phyloP scores from a whole-genome alignment of 2,329 filamentous ascomycete species.

The Thielaviopsis punctulata region DNA sequence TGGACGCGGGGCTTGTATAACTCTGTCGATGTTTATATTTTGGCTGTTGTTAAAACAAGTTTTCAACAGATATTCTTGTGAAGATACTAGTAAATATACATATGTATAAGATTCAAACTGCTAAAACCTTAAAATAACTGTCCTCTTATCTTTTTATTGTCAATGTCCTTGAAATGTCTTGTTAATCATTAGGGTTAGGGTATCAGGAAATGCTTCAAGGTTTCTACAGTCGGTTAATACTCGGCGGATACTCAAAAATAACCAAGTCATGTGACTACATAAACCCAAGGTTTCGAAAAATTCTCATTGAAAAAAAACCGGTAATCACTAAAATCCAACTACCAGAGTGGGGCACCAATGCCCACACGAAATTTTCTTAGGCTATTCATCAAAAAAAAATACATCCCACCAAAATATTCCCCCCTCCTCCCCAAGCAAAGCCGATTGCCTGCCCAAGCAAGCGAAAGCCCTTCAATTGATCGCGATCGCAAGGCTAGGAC shows the following conservation, averaged over 20 bases:
- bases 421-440: constrained; percentile 3
- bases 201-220: neutral
- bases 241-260: neutral
- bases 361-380: constrained; percentile 10
- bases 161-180: neutral
- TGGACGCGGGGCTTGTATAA: too few species aligned
- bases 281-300: neutral
- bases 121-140: too few species aligned
- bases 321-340: neutral
- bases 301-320: neutral
- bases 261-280: neutral
- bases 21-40: too few species aligned
- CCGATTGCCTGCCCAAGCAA: constrained; percentile 3
- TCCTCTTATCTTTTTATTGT: neutral
- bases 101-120: too few species aligned
- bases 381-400: constrained; percentile 4
- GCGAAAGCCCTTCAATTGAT: constrained; percentile 9
- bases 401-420: constrained; percentile 9
- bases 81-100: too few species aligned
- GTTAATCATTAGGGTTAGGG: neutral
- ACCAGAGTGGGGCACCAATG: constrained; percentile 3
- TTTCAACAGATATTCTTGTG: too few species aligned
- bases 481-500: constrained; percentile 5
- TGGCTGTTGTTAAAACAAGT: too few species aligned
- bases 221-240: neutral